phyloP scores from a whole-genome alignment of 768 basidiomycete genomes.

The Amanita molliuscula region DNA sequence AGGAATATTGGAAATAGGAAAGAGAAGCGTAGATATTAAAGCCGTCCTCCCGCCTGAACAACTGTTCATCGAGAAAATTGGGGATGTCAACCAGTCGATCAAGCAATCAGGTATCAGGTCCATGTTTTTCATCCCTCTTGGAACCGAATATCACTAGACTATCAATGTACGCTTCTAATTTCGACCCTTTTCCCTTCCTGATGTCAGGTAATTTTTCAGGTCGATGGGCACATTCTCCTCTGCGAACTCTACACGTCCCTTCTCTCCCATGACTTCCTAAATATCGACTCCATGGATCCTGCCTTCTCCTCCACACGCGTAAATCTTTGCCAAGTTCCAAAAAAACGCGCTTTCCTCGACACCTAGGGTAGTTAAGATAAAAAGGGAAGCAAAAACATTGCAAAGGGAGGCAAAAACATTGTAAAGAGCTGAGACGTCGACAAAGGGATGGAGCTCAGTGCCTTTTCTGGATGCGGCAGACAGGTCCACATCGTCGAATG shows the following conservation, averaged over 20 bases:
- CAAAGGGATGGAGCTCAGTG: constrained; percentile 52
- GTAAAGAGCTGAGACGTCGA: constrained; percentile 19
- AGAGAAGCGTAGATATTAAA: constrained; percentile 10
- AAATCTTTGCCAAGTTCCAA: constrained; percentile 61
- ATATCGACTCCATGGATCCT: constrained; percentile 63
- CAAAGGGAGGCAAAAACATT: too few species aligned
- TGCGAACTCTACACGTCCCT: constrained; percentile 86
- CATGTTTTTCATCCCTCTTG: constrained; percentile 87
- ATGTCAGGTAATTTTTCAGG: constrained; percentile 27
- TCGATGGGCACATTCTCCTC: constrained; percentile 86
- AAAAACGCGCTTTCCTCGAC: constrained; percentile 16
- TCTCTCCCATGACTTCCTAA: constrained; percentile 65
- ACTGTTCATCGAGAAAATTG: constrained; percentile 72
- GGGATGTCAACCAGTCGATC: constrained; percentile 83
- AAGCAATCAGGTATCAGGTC: constrained; percentile 60
- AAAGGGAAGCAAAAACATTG: constrained; percentile 11
- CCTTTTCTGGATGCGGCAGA: constrained; percentile 74
- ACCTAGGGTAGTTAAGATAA: constrained; percentile 8
- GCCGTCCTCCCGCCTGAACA: constrained; percentile 41
- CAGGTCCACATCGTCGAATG: constrained; percentile 87
- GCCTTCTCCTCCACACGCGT: constrained; percentile 73
- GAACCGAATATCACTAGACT: constrained; percentile 78
- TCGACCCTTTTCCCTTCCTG: neutral
- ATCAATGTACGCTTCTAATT: constrained; percentile 62
- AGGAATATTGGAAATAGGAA: constrained; percentile 39